phyloP scores from a whole-genome alignment of 1,284 basidiomycete species.

The Peniophora sp. region DNA sequence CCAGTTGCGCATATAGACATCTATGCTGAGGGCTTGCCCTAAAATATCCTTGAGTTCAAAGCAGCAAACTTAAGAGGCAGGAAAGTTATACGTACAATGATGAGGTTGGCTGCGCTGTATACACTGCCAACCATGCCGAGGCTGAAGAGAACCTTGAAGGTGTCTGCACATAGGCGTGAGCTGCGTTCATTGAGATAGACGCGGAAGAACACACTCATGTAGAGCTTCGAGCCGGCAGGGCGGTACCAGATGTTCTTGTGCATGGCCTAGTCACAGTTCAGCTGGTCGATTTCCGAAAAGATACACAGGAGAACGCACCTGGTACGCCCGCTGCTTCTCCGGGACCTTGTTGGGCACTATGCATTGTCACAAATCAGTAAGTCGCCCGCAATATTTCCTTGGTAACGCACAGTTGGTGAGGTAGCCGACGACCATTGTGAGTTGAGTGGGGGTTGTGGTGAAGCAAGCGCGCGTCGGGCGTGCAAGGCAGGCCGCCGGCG shows the following conservation, averaged over 20 bases:
- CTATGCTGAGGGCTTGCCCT: constrained; percentile 18
- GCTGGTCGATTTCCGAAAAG: not conserved
- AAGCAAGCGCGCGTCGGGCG: not conserved
- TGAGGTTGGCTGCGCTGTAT: constrained; percentile 41
- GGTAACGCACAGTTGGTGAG: constrained; percentile 38
- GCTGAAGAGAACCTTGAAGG: constrained; percentile 46
- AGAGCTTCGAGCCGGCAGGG: constrained; percentile 36
- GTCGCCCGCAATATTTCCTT: not conserved
- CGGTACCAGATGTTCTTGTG: constrained; percentile 38
- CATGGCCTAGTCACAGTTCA: constrained; percentile 21
- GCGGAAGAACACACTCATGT: constrained; percentile 30
- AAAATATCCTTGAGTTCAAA: not conserved
- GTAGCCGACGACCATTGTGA: constrained; percentile 28
- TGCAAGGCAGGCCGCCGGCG: not conserved
- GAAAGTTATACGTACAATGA: constrained; percentile 35
- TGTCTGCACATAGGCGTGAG: constrained; percentile 27
- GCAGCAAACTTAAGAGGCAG: too few species aligned
- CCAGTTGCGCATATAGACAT: too few species aligned
- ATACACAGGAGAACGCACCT: constrained; percentile 33
- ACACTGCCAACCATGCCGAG: constrained; percentile 44
- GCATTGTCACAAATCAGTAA: constrained; percentile 6
- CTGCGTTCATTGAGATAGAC: not conserved
- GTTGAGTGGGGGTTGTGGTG: constrained; percentile 11
- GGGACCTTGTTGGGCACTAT: constrained; percentile 57
- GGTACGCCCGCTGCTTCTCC: constrained; percentile 56